Conservation (phyloP, 108 stramenopile species). For the Pseudonitzschia pungens region DNA sequence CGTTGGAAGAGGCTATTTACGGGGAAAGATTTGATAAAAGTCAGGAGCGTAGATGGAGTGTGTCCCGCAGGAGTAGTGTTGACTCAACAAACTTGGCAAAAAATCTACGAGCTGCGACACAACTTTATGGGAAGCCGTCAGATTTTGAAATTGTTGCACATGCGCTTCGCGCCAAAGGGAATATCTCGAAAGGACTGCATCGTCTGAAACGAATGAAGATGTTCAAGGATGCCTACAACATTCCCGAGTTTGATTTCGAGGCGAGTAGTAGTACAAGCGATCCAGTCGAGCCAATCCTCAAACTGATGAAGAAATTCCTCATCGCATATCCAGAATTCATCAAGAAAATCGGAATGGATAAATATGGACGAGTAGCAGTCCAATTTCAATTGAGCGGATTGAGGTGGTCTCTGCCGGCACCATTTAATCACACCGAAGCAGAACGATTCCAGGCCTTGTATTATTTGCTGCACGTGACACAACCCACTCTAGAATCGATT, state of each 20-base stretch:
- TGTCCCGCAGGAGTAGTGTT: neutral
- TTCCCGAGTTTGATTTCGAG: neutral
- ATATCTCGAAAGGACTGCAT: neutral
- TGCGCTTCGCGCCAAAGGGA: conserved; percentile 15
- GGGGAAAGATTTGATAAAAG: neutral
- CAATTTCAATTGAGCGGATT: conserved; percentile 17
- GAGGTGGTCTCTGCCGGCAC: neutral
- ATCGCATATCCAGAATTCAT: conserved; percentile 21
- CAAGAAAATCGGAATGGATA: conserved; percentile 16
- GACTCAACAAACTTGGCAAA: neutral
- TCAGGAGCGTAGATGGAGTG: neutral
- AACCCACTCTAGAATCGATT: conserved; percentile 20
- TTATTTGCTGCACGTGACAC: conserved; percentile 14
- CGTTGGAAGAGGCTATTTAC: conserved; percentile 5
- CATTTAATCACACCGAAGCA: conserved; percentile 3
- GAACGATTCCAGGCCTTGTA: conserved; percentile 19
- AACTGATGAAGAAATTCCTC: neutral
- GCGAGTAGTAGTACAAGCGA: neutral
- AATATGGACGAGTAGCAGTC: conserved; percentile 1
- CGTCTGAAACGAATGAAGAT: conserved; percentile 10
- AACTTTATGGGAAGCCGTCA: neutral
- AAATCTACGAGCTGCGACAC: neutral
- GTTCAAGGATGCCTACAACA: conserved; percentile 4
- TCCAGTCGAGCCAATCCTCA: neutral
- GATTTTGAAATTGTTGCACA: conserved; percentile 27